A percentile compares a stretch with the other conserved stretches of the same genome.
Evolutionary conservation across 2,329 filamentous ascomycete species (phyloP).

Genomic region (Graphium sp.): DNA sequence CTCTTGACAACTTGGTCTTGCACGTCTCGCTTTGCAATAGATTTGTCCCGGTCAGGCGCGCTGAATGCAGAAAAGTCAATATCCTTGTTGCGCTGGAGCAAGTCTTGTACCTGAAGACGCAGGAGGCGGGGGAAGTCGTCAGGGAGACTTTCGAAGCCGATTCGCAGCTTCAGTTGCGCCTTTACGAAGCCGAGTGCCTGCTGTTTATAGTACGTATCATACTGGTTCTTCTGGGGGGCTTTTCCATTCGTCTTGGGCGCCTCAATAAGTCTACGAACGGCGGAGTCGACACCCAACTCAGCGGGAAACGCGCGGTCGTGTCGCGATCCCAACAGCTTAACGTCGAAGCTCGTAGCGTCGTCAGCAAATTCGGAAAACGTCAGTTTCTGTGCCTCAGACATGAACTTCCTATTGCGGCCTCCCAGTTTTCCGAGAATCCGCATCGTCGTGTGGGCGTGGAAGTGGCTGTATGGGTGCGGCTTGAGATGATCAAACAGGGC

Average conservation of each 20-base stretch:
- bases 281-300: conserved; percentile 72
- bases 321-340: conserved; percentile 78
- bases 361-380: conserved; percentile 75
- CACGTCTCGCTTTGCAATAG: conserved; percentile 69
- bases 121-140: conserved; percentile 78
- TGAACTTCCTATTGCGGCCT: conserved; percentile 86
- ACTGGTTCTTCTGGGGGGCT: conserved; percentile 33
- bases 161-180: conserved; percentile 75
- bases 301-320: conserved; percentile 78
- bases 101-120: conserved; percentile 76
- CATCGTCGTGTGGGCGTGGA: conserved; percentile 96
- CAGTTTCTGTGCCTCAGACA: conserved; percentile 76
- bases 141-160: conserved; percentile 74
- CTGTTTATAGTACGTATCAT: conserved; percentile 77
- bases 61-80: conserved; percentile 56
- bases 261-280: conserved; percentile 78
- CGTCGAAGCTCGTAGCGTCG: conserved; percentile 72
- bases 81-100: conserved; percentile 56
- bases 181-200: conserved; percentile 81
- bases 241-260: conserved; percentile 42
- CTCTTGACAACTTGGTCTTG: conserved; percentile 74
- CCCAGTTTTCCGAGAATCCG: conserved; percentile 92
- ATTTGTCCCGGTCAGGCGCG: conserved; percentile 62
- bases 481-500: conserved; percentile 90
- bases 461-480: conserved; percentile 89